phyloP scores from a whole-genome alignment of 805 yeast species.

The Candida ulmi region DNA sequence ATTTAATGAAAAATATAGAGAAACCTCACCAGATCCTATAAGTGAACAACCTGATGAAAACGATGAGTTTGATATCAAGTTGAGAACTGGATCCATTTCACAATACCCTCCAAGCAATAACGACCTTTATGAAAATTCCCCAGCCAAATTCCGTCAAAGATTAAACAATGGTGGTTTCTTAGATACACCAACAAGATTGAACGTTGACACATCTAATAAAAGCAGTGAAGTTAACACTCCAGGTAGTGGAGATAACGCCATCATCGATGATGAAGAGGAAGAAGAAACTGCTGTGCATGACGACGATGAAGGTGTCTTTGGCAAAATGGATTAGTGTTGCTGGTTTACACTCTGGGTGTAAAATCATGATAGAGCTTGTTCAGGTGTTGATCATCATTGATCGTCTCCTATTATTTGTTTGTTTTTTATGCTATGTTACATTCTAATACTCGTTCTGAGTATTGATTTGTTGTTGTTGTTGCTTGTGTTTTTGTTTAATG shows the following conservation, averaged over 20 bases:
- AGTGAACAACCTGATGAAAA: conserved; percentile 3
- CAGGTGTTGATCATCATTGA: too few species aligned
- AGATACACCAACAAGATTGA: conserved; percentile 13
- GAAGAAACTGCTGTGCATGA: neutral
- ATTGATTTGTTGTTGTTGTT: too few species aligned
- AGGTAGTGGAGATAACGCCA: conserved; percentile 7
- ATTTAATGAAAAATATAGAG: neutral
- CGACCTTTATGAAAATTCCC: neutral
- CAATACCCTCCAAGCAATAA: conserved; percentile 29
- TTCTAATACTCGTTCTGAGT: too few species aligned
- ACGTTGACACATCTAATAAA: neutral
- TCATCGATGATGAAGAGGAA: neutral
- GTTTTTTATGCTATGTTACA: too few species aligned
- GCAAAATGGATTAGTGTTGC: neutral
- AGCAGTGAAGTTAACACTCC: conserved; percentile 5
- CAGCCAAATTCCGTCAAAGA: neutral
- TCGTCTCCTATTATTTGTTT: too few species aligned
- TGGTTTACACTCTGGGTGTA: neutral
- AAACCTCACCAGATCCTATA: neutral
- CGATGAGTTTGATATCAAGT: conserved; percentile 5
- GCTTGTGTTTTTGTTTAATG: too few species aligned
- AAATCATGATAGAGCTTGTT: too few species aligned
- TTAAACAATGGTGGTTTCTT: conserved; percentile 27
- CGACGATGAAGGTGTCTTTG: conserved; percentile 1
- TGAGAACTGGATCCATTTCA: conserved; percentile 35